Evolutionary conservation across 2,329 filamentous ascomycete genomes (phyloP).

Genomic region (Hirsutella minnesotensis): DNA sequence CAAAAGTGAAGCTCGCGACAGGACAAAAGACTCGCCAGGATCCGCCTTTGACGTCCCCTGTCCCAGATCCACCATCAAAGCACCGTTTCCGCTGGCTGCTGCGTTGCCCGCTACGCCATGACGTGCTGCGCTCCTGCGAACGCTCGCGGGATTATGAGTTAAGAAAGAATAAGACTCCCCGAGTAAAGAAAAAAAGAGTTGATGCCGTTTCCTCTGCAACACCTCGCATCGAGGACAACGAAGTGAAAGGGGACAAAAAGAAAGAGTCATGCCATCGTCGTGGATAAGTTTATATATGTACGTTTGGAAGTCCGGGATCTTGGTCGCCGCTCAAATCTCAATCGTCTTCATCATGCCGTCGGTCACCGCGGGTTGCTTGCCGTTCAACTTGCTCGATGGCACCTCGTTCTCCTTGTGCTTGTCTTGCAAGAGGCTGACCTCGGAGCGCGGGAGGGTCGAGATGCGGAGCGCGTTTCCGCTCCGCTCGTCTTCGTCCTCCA

Average conservation of each 20-base stretch:
- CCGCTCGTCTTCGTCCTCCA: constrained; percentile 28
- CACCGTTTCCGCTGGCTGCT: background rate
- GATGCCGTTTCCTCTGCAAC: background rate
- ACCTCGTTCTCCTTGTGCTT: constrained; percentile 27
- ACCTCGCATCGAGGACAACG: too few species aligned
- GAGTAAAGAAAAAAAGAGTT: background rate
- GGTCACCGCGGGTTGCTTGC: constrained; percentile 29
- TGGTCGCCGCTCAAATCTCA: constrained; percentile 34
- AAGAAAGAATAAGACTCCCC: background rate
- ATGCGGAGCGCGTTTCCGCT: constrained; percentile 14
- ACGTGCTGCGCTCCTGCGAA: background rate
- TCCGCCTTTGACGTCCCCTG: too few species aligned
- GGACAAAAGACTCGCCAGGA: background rate
- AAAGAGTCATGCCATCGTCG: constrained; percentile 12
- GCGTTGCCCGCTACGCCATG: background rate
- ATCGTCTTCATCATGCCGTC: constrained; percentile 50
- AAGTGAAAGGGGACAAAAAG: background rate
- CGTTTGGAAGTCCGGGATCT: background rate
- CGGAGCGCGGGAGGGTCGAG: constrained; percentile 20
- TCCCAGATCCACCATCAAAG: background rate
- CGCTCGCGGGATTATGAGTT: background rate
- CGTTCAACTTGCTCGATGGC: constrained; percentile 24
- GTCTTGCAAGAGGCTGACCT: constrained; percentile 18
- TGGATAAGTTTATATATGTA: constrained; percentile 10
- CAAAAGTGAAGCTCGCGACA: background rate